Evolutionary conservation across 2,329 filamentous ascomycete species (phyloP).

Genomic region (Trichoderma arundinaceum): DNA sequence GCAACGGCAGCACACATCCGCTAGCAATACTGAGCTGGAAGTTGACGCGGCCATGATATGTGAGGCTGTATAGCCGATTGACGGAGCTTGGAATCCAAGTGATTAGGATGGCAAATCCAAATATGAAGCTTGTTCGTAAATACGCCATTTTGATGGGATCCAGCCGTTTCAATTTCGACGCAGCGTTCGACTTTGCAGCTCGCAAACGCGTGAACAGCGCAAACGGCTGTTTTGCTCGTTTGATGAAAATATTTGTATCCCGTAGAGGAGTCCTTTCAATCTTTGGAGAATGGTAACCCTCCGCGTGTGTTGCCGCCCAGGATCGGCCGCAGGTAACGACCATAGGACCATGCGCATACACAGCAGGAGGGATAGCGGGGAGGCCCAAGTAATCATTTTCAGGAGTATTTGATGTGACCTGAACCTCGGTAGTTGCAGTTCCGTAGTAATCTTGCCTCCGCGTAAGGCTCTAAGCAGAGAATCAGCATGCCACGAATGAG

Average conservation of each 20-base stretch:
- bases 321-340: conserved; percentile 34
- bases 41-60: conserved; percentile 54
- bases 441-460: conserved; percentile 48
- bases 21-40: conserved; percentile 72
- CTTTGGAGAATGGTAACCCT: conserved; percentile 24
- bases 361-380: conserved; percentile 33
- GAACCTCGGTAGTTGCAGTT: conserved; percentile 57
- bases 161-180: conserved; percentile 43
- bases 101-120: conserved; percentile 63
- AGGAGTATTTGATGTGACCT: conserved; percentile 47
- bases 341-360: conserved; percentile 4
- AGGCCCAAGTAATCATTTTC: conserved; percentile 28
- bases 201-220: conserved; percentile 38
- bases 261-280: conserved; percentile 32
- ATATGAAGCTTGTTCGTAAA: conserved; percentile 65
- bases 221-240: conserved; percentile 24
- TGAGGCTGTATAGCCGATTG: conserved; percentile 73
- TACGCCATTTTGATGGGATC: conserved; percentile 66
- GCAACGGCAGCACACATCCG: conserved; percentile 73
- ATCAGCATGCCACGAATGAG: conserved; percentile 32
- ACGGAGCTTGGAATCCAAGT: conserved; percentile 71
- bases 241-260: conserved; percentile 42
- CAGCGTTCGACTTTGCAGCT: conserved; percentile 40
- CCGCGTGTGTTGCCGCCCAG: conserved; percentile 36
- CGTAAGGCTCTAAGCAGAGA: conserved; percentile 38